Percentiles rank a stretch among this genome's conserved stretches.
phyloP scores from a whole-genome alignment of 768 basidiomycete genomes.

The Lepiota subincarnata region DNA sequence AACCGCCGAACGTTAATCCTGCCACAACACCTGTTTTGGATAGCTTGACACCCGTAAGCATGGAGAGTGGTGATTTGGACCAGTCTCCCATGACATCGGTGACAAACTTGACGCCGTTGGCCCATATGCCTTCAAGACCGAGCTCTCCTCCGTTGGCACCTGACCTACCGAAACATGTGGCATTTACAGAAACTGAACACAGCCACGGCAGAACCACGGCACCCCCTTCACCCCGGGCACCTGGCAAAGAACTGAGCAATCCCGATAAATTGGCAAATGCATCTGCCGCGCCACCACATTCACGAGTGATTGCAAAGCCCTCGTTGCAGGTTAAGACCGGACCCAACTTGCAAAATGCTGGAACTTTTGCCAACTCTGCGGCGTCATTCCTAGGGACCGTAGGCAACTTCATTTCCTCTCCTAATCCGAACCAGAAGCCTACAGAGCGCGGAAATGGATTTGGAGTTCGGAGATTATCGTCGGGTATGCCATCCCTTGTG shows the following conservation, averaged over 20 bases:
- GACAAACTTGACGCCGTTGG: not conserved
- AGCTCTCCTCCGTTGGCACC: not conserved
- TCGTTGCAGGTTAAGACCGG: conserved; percentile 18
- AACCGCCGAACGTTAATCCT: not conserved
- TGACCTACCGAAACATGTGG: not conserved
- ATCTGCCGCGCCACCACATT: conserved; percentile 16
- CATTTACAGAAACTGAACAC: not conserved
- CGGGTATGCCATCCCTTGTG: conserved; percentile 2
- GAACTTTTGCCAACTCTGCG: conserved; percentile 19
- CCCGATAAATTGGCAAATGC: not conserved
- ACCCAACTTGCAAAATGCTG: conserved; percentile 6
- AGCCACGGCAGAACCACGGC: not conserved
- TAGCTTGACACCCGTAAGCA: not conserved
- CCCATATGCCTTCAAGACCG: not conserved
- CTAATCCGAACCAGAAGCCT: not conserved
- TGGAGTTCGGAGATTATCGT: conserved; percentile 4
- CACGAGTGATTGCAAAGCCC: conserved; percentile 18
- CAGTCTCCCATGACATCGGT: not conserved
- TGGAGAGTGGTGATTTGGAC: not conserved
- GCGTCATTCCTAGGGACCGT: conserved; percentile 24
- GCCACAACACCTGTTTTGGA: not conserved
- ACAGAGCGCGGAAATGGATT: too few relatives aligned
- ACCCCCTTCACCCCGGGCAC: not conserved
- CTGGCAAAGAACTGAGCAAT: too few relatives aligned
- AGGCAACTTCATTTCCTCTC: conserved; percentile 8